These are phyloP conservation scores for Casuarina equisetifolia DNA, from an alignment of 306 rosid genomes.

Conservation along the genomic window DNA sequence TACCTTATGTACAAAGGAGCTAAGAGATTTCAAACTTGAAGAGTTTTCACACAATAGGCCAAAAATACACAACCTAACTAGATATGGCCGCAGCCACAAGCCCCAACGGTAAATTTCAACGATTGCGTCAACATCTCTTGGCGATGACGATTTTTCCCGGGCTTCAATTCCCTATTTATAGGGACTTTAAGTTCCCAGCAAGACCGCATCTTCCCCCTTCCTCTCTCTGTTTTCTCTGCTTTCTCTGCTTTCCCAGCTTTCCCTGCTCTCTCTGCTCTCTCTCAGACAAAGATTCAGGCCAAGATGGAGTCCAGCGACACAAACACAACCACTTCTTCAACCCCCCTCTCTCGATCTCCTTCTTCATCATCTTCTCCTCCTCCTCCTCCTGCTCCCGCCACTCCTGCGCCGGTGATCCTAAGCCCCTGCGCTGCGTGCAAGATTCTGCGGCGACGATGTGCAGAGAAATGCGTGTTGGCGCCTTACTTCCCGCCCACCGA, in stretches of 20 bases:
- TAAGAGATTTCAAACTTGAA: constrained; percentile 32
- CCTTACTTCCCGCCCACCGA: constrained; percentile 96
- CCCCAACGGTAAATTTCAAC: constrained; percentile 48
- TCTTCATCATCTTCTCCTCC: constrained; percentile 43
- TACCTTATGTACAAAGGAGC: neutral
- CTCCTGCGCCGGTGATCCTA: constrained; percentile 37
- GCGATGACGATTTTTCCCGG: constrained; percentile 4
- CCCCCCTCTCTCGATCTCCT: constrained; percentile 36
- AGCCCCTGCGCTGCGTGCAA: constrained; percentile 97
- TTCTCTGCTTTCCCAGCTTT: neutral
- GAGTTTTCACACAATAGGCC: constrained; percentile 46
- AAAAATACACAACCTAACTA: constrained; percentile 20
- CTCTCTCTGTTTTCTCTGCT: neutral
- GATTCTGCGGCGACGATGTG: constrained; percentile 77
- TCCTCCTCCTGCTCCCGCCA: constrained; percentile 13
- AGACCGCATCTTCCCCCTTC: constrained; percentile 34
- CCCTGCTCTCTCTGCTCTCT: neutral
- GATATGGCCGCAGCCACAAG: constrained; percentile 28
- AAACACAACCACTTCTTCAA: constrained; percentile 33
- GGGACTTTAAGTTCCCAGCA: constrained; percentile 20
- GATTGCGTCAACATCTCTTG: constrained; percentile 30
- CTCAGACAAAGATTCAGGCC: neutral
- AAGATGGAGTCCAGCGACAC: constrained; percentile 50
- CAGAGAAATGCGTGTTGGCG: constrained; percentile 83
- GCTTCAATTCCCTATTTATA: constrained; percentile 31